phyloP scores from a whole-genome alignment of 1,284 basidiomycete genomes.

The Apiotrichum montevideense region DNA sequence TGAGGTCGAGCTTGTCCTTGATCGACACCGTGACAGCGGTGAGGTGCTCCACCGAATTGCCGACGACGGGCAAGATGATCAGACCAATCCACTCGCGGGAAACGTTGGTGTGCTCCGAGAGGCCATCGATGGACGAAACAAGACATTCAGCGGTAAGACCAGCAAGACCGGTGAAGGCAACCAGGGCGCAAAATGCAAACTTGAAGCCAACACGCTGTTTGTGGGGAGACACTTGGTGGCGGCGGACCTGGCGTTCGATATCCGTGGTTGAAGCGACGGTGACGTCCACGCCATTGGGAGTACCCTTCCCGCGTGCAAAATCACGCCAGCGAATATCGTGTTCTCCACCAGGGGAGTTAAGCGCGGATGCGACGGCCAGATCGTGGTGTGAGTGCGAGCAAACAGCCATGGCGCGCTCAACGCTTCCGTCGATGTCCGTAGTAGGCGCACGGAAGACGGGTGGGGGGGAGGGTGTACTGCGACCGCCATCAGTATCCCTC shows the following conservation, averaged over 20 bases:
- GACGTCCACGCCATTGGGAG: not conserved
- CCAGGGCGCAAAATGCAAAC: slow-evolving; percentile 35
- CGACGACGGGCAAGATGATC: slow-evolving; percentile 74
- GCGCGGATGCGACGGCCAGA: not conserved
- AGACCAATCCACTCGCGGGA: slow-evolving; percentile 72
- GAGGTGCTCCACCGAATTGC: slow-evolving; percentile 81
- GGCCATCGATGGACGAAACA: slow-evolving; percentile 69
- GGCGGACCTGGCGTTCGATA: slow-evolving; percentile 4
- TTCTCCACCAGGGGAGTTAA: too few relatives aligned
- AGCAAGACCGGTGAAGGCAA: slow-evolving; percentile 40
- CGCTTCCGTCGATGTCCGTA: not conserved
- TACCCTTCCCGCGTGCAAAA: too few relatives aligned
- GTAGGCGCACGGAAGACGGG: not conserved
- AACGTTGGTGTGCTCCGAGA: slow-evolving; percentile 49
- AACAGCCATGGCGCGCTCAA: too few relatives aligned
- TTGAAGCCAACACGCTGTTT: not conserved
- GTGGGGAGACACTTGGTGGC: slow-evolving; percentile 8
- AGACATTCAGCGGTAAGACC: slow-evolving; percentile 78
- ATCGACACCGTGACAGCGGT: slow-evolving; percentile 83
- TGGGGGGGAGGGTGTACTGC: not conserved
- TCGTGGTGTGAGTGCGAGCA: not conserved
- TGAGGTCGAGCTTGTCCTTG: slow-evolving; percentile 56
- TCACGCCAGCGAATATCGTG: too few relatives aligned
- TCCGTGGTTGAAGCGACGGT: slow-evolving; percentile 5
- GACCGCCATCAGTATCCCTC: slow-evolving; percentile 3